Evolutionary conservation across 192 early-diverging fungal genomes (phyloP).

Genomic region (Linderina pennispora): DNA sequence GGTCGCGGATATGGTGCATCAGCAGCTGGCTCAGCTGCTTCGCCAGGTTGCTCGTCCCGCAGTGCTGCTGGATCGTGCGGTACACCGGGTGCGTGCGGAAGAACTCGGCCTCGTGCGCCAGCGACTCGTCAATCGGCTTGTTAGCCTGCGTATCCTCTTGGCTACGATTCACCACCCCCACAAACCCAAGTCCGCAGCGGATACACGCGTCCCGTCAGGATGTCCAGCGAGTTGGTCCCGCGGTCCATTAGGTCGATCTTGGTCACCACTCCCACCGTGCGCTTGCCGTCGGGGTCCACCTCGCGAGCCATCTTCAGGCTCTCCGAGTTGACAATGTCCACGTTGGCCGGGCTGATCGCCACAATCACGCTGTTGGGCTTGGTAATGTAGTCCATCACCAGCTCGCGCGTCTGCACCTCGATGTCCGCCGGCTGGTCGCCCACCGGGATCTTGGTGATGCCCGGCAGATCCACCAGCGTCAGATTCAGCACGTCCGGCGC

Average conservation of each 20-base stretch:
- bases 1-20: conserved; percentile 74
- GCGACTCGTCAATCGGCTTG: conserved; percentile 66
- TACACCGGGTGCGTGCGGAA: conserved; percentile 70
- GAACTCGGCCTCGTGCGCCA: conserved; percentile 60
- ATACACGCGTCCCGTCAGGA: conserved; percentile 68
- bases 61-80: conserved; percentile 60
- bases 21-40: conserved; percentile 68
- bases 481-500: conserved; percentile 71
- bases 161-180: conserved; percentile 77
- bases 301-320: conserved; percentile 82
- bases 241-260: conserved; percentile 85
- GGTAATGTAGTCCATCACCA: conserved; percentile 72
- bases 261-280: conserved; percentile 75
- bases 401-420: conserved; percentile 68
- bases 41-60: conserved; percentile 64
- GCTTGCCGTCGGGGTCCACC: conserved; percentile 71
- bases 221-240: conserved; percentile 75
- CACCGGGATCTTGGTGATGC: conserved; percentile 68
- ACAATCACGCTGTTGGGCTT: conserved; percentile 84
- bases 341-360: conserved; percentile 76
- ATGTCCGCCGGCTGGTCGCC: conserved; percentile 82
- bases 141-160: conserved; percentile 70
- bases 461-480: conserved; percentile 79
- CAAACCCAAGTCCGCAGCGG: conserved; percentile 75
- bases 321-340: conserved; percentile 78